Evolutionary conservation across 345 rosid species (phyloP).

Genomic region (Clarkia xantiana): DNA sequence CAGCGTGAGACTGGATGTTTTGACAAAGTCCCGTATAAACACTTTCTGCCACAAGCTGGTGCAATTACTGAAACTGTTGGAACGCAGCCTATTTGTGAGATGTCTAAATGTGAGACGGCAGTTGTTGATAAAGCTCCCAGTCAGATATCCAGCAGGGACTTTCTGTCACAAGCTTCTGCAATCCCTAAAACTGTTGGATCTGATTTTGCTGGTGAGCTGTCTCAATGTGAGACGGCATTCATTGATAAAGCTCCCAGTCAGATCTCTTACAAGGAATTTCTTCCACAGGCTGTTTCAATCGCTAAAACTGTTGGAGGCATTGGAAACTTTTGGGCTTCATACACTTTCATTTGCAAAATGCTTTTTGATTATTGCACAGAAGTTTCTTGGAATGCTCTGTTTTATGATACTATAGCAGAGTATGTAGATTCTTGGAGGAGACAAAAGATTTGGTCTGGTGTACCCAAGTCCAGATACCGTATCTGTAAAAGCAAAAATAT

Average conservation of each 20-base stretch:
- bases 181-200: neutral
- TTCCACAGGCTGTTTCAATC: constrained; percentile 9
- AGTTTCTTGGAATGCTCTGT: constrained; percentile 80
- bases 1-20: too few species aligned
- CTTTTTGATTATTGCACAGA: constrained; percentile 60
- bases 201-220: neutral
- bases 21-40: constrained; percentile 12
- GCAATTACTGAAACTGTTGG: constrained; percentile 48
- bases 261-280: constrained; percentile 11
- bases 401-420: constrained; percentile 48
- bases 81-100: neutral
- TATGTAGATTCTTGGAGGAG: constrained; percentile 53
- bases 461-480: constrained; percentile 16
- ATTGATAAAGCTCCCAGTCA: constrained; percentile 8
- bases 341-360: constrained; percentile 39
- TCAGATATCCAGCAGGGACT: too few species aligned
- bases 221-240: too few species aligned
- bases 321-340: constrained; percentile 49
- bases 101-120: too few species aligned
- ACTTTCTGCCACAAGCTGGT: constrained; percentile 11
- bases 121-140: constrained; percentile 5
- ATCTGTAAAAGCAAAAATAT: constrained; percentile 2
- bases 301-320: constrained; percentile 63
- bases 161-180: too few species aligned
- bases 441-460: constrained; percentile 47